Conservation (phyloP, 164 flowering plant genomes). For the Pachysandra terminalis region DNA sequence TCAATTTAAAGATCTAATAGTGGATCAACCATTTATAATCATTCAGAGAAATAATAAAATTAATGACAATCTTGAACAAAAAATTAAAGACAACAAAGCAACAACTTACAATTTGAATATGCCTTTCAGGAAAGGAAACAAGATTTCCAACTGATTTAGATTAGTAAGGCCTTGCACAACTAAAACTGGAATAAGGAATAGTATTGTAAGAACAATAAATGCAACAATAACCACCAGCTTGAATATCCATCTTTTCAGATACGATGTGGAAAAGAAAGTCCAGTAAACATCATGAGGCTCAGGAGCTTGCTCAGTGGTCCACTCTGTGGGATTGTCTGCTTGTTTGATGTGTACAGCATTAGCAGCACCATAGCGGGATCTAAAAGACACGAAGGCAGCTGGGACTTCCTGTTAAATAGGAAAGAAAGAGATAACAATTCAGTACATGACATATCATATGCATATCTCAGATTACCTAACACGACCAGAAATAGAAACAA, state of each 20-base stretch:
- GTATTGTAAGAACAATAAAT: slow-evolving; percentile 47
- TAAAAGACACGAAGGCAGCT: slow-evolving; percentile 93
- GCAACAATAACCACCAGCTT: slow-evolving; percentile 60
- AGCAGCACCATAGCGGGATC: slow-evolving; percentile 77
- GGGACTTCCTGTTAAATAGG: slow-evolving; percentile 55
- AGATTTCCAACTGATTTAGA: slow-evolving; percentile 58
- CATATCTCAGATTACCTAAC: background rate
- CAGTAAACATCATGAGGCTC: slow-evolving; percentile 87
- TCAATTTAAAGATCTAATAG: too few species aligned
- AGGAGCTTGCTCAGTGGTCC: slow-evolving; percentile 88
- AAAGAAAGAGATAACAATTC: slow-evolving; percentile 8
- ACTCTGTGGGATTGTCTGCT: slow-evolving; percentile 63
- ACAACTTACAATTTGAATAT: slow-evolving; percentile 61
- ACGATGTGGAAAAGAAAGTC: slow-evolving; percentile 87
- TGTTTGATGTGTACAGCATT: slow-evolving; percentile 62
- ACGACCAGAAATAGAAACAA: background rate
- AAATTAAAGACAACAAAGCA: background rate
- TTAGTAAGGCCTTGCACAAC: slow-evolving; percentile 89
- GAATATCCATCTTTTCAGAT: slow-evolving; percentile 65
- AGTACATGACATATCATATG: background rate
- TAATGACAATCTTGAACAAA: background rate
- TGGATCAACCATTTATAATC: too few species aligned
- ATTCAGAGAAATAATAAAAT: too few species aligned
- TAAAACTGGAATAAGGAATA: slow-evolving; percentile 81
- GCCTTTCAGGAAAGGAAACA: slow-evolving; percentile 70